Conservation (phyloP, 306 rosid genomes). For the Mimosa bimucronata region DNA sequence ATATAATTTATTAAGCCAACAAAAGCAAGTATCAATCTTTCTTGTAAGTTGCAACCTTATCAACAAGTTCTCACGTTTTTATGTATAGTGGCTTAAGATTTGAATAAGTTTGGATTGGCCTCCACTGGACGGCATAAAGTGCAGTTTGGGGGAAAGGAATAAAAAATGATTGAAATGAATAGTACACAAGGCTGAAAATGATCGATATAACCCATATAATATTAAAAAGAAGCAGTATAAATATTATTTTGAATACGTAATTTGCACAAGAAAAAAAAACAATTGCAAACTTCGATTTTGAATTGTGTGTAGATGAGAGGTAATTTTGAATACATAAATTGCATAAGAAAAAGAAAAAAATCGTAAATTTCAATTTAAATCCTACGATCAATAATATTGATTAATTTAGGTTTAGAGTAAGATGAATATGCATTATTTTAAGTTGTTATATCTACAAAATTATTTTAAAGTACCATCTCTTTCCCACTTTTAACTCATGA, state of each 20-base stretch:
- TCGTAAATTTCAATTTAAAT: background rate
- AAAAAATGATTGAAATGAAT: background rate
- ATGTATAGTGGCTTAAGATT: background rate
- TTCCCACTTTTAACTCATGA: too few relatives aligned
- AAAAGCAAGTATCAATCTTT: background rate
- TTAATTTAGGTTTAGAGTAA: too few relatives aligned
- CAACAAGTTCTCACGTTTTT: background rate
- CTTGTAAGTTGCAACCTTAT: background rate
- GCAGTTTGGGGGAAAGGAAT: background rate
- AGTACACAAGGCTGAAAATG: background rate
- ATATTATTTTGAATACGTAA: too few relatives aligned
- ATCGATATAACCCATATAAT: background rate
- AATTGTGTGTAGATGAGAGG: background rate
- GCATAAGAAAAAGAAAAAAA: background rate
- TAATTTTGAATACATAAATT: background rate
- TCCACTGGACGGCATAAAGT: background rate
- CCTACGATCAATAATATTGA: background rate
- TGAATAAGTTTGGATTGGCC: background rate
- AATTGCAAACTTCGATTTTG: too few relatives aligned
- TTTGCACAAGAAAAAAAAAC: too few relatives aligned
- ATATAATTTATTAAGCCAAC: background rate
- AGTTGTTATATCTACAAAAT: background rate
- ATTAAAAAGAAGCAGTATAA: too few relatives aligned
- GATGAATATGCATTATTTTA: background rate
- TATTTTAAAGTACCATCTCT: too few relatives aligned